These are phyloP conservation scores for Fusarium torreyae DNA, from an alignment of 2,329 filamentous ascomycete species.

Conservation along the genomic window DNA sequence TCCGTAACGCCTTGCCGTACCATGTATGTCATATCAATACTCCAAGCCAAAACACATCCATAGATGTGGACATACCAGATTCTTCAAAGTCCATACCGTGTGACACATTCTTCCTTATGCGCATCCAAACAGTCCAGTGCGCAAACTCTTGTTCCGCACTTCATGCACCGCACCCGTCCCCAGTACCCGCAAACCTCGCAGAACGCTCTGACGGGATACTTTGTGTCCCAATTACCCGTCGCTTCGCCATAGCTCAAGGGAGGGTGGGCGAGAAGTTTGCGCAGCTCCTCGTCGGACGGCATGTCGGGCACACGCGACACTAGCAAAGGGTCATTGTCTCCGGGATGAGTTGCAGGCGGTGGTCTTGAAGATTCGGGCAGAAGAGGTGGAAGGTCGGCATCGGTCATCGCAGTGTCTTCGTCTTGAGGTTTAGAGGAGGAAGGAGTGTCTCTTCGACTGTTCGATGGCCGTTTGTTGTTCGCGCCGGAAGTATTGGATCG, in stretches of 20 bases:
- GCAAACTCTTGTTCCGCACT: conserved; percentile 84
- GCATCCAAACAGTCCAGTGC: conserved; percentile 80
- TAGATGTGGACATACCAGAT: not conserved
- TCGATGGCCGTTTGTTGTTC: conserved; percentile 50
- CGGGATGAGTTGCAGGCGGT: conserved; percentile 59
- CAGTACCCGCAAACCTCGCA: conserved; percentile 88
- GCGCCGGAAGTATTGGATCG: conserved; percentile 51
- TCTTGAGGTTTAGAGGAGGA: conserved; percentile 43
- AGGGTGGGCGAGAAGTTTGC: conserved; percentile 73
- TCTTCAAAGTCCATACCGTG: conserved; percentile 69
- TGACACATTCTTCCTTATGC: conserved; percentile 80
- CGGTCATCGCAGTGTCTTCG: conserved; percentile 51
- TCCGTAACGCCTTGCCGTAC: conserved; percentile 39
- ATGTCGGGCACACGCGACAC: conserved; percentile 70
- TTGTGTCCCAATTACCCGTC: conserved; percentile 61
- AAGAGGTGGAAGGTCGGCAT: conserved; percentile 51
- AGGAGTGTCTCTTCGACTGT: conserved; percentile 49
- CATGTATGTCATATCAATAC: conserved; percentile 8
- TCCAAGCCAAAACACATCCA: not conserved
- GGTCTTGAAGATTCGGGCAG: conserved; percentile 54
- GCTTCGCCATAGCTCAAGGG: conserved; percentile 79
- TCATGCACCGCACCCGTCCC: conserved; percentile 82
- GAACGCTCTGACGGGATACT: conserved; percentile 75
- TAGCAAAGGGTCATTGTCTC: conserved; percentile 72
- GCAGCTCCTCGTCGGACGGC: conserved; percentile 74